Evolutionary conservation across 1,284 basidiomycete species (phyloP), one percentile per base, ranked within the genome.

Genomic region (Lignosus rhinocerotis): DNA sequence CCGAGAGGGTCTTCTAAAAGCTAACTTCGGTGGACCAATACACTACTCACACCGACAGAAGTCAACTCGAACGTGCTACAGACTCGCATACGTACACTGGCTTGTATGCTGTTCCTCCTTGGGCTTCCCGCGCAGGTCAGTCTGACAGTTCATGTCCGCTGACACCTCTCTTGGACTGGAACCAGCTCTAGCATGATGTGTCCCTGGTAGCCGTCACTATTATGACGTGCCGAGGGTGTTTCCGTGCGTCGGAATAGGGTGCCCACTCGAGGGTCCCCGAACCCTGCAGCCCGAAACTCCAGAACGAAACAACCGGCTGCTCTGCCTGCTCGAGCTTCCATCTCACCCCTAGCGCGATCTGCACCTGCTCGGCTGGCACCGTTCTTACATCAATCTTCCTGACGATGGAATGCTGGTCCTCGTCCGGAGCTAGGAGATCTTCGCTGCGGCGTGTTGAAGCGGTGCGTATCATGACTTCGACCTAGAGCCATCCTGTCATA

Each of bases 341-440:
- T 51, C 10, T 25, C n/a, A 14, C 16, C 14, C 30, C 49, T 25
- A 51, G 50, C 50, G 50, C 50, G 50, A 51, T 51, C 50, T 32
- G 38, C 50, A 42, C 34, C 50, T 51, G 6, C 50, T 51, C 38
- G 50, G 50, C 11, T 50, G 4, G 36, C 34, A 46, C 44, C 19
- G 36, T 21, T 19, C 41, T 21, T 19, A 14, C 36, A 11, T 39
- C 36, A 44, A 14, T n/a, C 21, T 4, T 46, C 31, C 44, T 7
- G 36, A 46, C 44, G 21, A 12, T 30, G 7, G 41, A 43, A 43
- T 43, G 19, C 19, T 43, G n/a, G 41, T 10, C 19, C 2, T 16
- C 14, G 39, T 17, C 39, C 12, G 44, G n/a, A 46, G 25, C 21
- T 10, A 11, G n/a, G 17, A 25, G 44, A 46, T 46, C 44, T 46